These are phyloP conservation scores for Chrysosporium keratinophilum DNA, from an alignment of 2,329 filamentous ascomycete genomes.

Conservation along the genomic window DNA sequence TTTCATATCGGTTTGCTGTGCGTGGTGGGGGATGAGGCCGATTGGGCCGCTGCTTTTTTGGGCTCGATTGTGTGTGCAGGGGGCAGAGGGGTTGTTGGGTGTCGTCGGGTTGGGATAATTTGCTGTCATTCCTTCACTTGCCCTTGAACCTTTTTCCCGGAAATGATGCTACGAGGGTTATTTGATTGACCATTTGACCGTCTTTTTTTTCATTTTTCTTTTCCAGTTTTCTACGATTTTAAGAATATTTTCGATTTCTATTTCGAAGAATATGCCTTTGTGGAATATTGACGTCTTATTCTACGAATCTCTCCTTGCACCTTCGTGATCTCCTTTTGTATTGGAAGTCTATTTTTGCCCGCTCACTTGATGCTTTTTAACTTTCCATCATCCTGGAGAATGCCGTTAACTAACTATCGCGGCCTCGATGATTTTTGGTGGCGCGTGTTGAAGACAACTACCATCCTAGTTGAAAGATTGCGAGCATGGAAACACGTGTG, in stretches of 20 bases:
- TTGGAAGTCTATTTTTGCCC: not conserved
- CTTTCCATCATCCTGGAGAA: not conserved
- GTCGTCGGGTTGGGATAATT: not conserved
- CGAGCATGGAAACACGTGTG: conserved; percentile 95
- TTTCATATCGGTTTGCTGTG: conserved; percentile 3
- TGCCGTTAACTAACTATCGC: conserved; percentile 10
- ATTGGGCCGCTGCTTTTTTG: conserved; percentile 3
- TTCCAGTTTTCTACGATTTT: not conserved
- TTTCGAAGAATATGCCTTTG: not conserved
- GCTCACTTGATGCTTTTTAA: not conserved
- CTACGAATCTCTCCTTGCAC: conserved; percentile 3
- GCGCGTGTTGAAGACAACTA: conserved; percentile 49
- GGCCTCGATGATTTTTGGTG: conserved; percentile 11
- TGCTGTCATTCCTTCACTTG: not conserved
- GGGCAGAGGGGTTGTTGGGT: not conserved
- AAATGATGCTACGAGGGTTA: not conserved
- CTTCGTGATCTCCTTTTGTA: not conserved
- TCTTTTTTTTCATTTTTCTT: not conserved
- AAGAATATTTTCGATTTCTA: not conserved
- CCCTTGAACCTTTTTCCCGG: not conserved
- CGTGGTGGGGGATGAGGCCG: conserved; percentile 4
- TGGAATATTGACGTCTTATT: not conserved
- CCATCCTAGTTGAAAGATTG: conserved; percentile 73
- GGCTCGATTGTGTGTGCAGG: not conserved
- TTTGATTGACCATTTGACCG: not conserved